phyloP scores from a whole-genome alignment of 2,329 filamentous ascomycete species.

The Penicillium oxalicum region DNA sequence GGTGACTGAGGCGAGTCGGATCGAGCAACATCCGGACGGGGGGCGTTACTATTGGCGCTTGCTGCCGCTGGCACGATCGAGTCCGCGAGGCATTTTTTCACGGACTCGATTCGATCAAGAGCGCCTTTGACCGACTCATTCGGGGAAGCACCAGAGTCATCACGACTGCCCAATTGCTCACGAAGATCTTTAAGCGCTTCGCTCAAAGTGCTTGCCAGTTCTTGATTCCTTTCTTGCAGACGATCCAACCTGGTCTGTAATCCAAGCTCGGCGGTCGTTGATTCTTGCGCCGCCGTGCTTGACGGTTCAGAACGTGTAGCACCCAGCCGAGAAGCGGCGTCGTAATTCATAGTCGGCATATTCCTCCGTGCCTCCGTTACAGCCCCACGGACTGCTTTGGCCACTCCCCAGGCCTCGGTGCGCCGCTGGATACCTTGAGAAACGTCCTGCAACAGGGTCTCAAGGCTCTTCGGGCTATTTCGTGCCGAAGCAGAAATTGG shows the following conservation, averaged over 20 bases:
- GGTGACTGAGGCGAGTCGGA: constrained; percentile 2
- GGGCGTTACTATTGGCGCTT: constrained; percentile 1
- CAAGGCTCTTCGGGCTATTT: constrained; percentile 38
- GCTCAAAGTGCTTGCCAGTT: constrained; percentile 37
- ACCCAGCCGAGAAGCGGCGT: constrained; percentile 25
- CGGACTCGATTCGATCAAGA: constrained; percentile 38
- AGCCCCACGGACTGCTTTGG: constrained; percentile 45
- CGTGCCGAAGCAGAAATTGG: constrained; percentile 34
- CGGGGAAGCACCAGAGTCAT: constrained; percentile 18
- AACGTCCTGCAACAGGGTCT: constrained; percentile 44
- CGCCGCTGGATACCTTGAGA: constrained; percentile 44
- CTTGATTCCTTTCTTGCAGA: constrained; percentile 38
- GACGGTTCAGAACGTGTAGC: constrained; percentile 2
- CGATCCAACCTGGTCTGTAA: constrained; percentile 29
- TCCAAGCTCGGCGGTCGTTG: constrained; percentile 19
- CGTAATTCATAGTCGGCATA: constrained; percentile 42
- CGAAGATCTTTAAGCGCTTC: constrained; percentile 39
- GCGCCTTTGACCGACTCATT: constrained; percentile 32
- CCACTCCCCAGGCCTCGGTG: constrained; percentile 46
- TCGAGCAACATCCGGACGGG: constrained; percentile 3
- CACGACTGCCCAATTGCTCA: constrained; percentile 26
- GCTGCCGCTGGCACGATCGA: constrained; percentile 31
- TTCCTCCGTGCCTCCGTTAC: constrained; percentile 43
- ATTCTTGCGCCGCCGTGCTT: not conserved
- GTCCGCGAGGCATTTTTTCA: constrained; percentile 41